Evolutionary conservation across 2,329 filamentous ascomycete genomes (phyloP).

Genomic region (Scytalidium sp.): DNA sequence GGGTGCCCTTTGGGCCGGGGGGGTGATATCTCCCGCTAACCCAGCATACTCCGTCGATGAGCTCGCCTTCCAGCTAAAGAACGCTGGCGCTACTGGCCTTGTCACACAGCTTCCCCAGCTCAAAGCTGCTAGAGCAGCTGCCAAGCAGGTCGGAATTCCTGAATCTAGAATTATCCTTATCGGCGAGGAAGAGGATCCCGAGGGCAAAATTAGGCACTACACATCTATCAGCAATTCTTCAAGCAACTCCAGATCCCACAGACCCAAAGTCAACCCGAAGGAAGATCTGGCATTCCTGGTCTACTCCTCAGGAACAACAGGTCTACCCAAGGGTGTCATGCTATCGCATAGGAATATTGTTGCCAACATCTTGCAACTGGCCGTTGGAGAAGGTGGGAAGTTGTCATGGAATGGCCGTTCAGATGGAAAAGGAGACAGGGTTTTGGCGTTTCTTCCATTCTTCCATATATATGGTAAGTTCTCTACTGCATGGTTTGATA

Average conservation of each 20-base stretch:
- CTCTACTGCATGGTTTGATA: too few relatives aligned
- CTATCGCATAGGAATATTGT: constrained; percentile 27
- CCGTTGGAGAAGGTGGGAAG: constrained; percentile 48
- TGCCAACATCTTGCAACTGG: constrained; percentile 39
- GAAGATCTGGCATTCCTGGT: constrained; percentile 80
- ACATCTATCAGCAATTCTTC: constrained; percentile 56
- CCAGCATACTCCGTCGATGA: constrained; percentile 82
- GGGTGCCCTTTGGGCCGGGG: constrained; percentile 78
- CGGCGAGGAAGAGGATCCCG: constrained; percentile 60
- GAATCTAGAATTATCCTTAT: constrained; percentile 70
- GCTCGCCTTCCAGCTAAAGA: constrained; percentile 75
- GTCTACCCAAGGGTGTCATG: constrained; percentile 63
- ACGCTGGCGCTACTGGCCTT: constrained; percentile 69
- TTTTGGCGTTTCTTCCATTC: constrained; percentile 76
- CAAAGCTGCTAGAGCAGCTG: constrained; percentile 61
- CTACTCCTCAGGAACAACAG: constrained; percentile 47
- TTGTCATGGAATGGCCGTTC: constrained; percentile 46
- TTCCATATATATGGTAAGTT: constrained; percentile 64
- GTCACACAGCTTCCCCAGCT: constrained; percentile 69
- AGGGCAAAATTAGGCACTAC: constrained; percentile 61
- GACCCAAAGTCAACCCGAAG: constrained; percentile 65
- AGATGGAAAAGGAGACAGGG: constrained; percentile 48
- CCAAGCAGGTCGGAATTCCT: constrained; percentile 63
- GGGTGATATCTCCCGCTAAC: constrained; percentile 74
- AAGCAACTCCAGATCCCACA: constrained; percentile 53